Evolutionary conservation across 805 yeast species (phyloP), one percentile per base, ranked within the genome.

Genomic region (Brettanomyces nanus): DNA sequence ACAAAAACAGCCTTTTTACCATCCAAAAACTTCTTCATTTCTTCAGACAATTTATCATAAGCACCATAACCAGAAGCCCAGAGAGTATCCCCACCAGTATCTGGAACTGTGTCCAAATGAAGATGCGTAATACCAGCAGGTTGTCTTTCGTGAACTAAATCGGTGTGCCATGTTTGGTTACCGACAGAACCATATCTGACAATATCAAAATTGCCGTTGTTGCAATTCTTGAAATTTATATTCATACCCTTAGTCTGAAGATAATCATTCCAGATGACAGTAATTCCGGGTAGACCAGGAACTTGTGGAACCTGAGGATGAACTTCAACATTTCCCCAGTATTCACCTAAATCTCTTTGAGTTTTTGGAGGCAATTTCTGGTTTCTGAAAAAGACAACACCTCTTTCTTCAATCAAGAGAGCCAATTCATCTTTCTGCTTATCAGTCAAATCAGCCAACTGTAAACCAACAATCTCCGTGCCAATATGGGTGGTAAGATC

Each of bases 1-100:
- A 54, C 49, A 49, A 61, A 61, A 31, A 63, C 52, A n/a, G 72
- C 75, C 6, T 58, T 59, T 54, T 69, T 68, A 13, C 74, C 74
- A 42, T 72, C 77, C 47, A 71, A 61, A 47, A 70, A 71, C 44
- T 59, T 41, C 48, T 68, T 68, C 35, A 73, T 57, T 1, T 67
- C 68, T 17, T 71, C 71, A 3, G 75, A 69, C 37, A 73, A 58
- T 52, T 68, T 68, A 45, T 73, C 77, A 49, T 67, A 73, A 28
- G 76, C 73, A 29, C 65, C 77, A 46, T 71, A 71, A 14, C 76
- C 77, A 27, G 73, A 65, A 5, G 69, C 55, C 73, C 74, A 72
- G 11, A 60, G 42, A 9, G 77, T 73, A 49, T 73, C 77, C 41
- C 77, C 77, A 33, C 77, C 77, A 25, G 65, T 66, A 3, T 43